Percentiles rank a stretch among this genome's conserved stretches.
phyloP scores from a whole-genome alignment of 1,139 yeast genomes.

The Taphrina wiesneri region DNA sequence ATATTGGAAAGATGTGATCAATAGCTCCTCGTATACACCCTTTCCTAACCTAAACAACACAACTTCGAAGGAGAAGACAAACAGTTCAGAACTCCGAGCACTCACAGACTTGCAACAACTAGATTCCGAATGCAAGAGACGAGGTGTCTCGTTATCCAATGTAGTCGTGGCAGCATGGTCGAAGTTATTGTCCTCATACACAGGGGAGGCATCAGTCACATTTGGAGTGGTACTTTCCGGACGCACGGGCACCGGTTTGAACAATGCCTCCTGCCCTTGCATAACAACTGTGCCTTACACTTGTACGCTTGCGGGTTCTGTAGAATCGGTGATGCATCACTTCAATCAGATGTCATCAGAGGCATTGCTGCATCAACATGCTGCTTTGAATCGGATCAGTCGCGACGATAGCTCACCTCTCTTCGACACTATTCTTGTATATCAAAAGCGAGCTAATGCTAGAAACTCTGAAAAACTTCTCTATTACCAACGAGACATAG shows the following conservation, averaged over 20 bases:
- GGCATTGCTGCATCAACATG: constrained; percentile 36
- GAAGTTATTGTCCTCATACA: constrained; percentile 37
- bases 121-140: constrained; percentile 3
- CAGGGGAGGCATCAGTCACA: constrained; percentile 38
- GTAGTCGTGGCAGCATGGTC: constrained; percentile 39
- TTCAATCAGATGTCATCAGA: constrained; percentile 14
- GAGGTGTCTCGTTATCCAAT: constrained; percentile 35
- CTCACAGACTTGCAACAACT: background rate
- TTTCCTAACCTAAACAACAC: constrained; percentile 20
- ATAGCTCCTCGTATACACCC: background rate
- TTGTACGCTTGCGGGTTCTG: constrained; percentile 34
- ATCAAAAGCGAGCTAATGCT: constrained; percentile 32
- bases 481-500: constrained; percentile 14
- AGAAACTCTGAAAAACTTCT: background rate
- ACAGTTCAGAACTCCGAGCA: background rate
- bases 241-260: constrained; percentile 33
- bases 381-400: constrained; percentile 33
- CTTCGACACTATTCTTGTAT: constrained; percentile 40
- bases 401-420: constrained; percentile 5
- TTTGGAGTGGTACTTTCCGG: constrained; percentile 41
- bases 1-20: constrained; percentile 8
- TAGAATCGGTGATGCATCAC: constrained; percentile 16
- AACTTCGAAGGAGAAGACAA: background rate
- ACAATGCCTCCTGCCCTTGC: constrained; percentile 37
- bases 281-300: constrained; percentile 40